Conservation (phyloP, 768 basidiomycete species). For the Cystobasidium ongulense region DNA sequence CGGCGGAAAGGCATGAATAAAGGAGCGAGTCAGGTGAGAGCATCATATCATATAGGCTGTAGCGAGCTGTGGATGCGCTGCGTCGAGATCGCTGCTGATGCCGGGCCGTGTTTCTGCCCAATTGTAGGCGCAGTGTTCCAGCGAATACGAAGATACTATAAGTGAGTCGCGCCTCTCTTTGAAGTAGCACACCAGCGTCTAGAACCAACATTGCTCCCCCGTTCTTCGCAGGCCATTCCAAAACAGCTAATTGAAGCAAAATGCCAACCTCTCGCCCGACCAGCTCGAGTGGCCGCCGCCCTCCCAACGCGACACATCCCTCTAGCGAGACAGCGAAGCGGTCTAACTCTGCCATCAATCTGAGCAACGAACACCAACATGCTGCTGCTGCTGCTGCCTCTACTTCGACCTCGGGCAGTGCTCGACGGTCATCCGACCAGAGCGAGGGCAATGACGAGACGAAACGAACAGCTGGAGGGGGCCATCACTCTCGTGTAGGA, state of each 20-base stretch:
- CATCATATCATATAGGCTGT: no score
- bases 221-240: background rate
- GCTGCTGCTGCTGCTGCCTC: background rate
- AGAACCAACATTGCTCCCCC: no score
- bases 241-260: background rate
- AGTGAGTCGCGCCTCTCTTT: no score
- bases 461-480: background rate
- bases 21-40: no score
- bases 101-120: no score
- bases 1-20: no score
- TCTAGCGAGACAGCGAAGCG: background rate
- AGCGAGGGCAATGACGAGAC: constrained; percentile 6
- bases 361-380: background rate
- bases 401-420: background rate
- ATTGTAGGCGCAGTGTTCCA: no score
- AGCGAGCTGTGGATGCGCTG: no score
- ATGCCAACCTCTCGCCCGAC: constrained; percentile 2
- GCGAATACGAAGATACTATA: no score
- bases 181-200: no score
- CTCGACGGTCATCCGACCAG: background rate
- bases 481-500: background rate
- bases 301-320: background rate
- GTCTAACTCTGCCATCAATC: background rate
- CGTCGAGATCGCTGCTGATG: no score
- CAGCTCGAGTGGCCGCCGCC: background rate